Evolutionary conservation across 23 red algal species (phyloP).

Genomic region (Gracilaria vermiculophylla): DNA sequence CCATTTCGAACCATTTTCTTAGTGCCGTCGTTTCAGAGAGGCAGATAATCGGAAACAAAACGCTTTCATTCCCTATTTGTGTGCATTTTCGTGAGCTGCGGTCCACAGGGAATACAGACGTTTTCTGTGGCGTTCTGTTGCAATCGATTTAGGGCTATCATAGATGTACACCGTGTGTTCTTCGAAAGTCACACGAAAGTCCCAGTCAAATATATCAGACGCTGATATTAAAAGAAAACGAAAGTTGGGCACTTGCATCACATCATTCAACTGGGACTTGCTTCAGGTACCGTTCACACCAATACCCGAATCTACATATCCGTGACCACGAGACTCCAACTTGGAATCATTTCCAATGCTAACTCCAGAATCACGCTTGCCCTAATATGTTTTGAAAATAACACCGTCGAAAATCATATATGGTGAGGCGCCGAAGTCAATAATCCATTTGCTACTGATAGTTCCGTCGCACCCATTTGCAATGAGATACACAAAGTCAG

Average conservation of each 20-base stretch:
- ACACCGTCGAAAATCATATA: constrained; percentile 21
- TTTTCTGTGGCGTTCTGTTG: too few relatives aligned
- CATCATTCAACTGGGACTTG: neutral
- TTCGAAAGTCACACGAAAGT: neutral
- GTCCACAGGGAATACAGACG: constrained; percentile 1
- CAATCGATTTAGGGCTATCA: too few relatives aligned
- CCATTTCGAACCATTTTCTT: constrained; percentile 2
- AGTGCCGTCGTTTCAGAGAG: neutral
- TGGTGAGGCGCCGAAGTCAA: constrained; percentile 25
- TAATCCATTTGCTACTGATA: constrained; percentile 9
- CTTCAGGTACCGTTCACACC: neutral
- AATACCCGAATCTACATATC: neutral
- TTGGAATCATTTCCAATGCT: constrained; percentile 14
- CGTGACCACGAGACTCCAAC: neutral
- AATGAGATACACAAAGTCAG: neutral
- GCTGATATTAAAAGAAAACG: neutral
- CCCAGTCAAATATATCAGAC: neutral
- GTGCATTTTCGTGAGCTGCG: too few relatives aligned
- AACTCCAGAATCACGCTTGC: neutral
- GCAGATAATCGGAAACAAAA: neutral
- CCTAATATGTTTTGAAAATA: constrained; percentile 11
- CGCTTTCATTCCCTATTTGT: too few relatives aligned
- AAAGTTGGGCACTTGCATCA: constrained; percentile 7
- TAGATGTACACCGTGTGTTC: too few relatives aligned
- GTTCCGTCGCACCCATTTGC: neutral